A percentile compares a stretch with the other conserved stretches of the same genome.
Conservation (phyloP, 768 basidiomycete genomes). For the Hemileccinum rubropunctum region DNA sequence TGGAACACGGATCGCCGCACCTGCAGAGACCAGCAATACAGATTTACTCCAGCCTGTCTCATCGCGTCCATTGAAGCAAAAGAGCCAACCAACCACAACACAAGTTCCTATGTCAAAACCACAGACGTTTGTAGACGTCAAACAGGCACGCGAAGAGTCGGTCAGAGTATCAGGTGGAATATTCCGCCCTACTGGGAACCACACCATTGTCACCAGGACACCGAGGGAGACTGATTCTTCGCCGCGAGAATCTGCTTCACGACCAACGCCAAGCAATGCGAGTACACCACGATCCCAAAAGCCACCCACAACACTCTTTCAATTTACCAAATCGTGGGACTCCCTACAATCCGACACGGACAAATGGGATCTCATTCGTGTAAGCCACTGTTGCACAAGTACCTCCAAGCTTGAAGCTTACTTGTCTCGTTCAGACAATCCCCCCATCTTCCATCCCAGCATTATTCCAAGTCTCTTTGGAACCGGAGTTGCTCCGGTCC, state of each 20-base stretch:
- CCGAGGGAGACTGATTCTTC: slow-evolving; percentile 12
- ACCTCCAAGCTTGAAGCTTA: neutral
- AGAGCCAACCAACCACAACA: slow-evolving; percentile 11
- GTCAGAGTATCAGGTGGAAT: slow-evolving; percentile 67
- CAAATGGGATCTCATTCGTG: slow-evolving; percentile 59
- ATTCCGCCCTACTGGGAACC: slow-evolving; percentile 61
- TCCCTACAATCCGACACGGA: slow-evolving; percentile 37
- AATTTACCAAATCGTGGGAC: slow-evolving; percentile 64
- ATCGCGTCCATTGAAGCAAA: slow-evolving; percentile 31
- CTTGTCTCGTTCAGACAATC: slow-evolving; percentile 42
- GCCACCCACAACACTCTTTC: slow-evolving; percentile 49
- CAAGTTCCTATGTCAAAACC: slow-evolving; percentile 12
- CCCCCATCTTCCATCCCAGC: slow-evolving; percentile 52
- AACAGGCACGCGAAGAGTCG: slow-evolving; percentile 49
- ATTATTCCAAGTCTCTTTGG: slow-evolving; percentile 69
- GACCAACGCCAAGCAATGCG: slow-evolving; percentile 1
- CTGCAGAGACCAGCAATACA: slow-evolving; percentile 8
- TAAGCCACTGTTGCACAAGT: slow-evolving; percentile 32
- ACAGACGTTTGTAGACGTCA: slow-evolving; percentile 57
- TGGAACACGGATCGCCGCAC: neutral
- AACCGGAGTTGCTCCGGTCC: slow-evolving; percentile 57
- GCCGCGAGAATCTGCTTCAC: slow-evolving; percentile 1
- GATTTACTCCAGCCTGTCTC: slow-evolving; percentile 40
- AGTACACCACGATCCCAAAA: slow-evolving; percentile 16
- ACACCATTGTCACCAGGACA: slow-evolving; percentile 50